Evolutionary conservation across 2,329 filamentous ascomycete species (phyloP), one percentile per base, ranked within the genome.

Genomic region (Talaromyces verruculosus): DNA sequence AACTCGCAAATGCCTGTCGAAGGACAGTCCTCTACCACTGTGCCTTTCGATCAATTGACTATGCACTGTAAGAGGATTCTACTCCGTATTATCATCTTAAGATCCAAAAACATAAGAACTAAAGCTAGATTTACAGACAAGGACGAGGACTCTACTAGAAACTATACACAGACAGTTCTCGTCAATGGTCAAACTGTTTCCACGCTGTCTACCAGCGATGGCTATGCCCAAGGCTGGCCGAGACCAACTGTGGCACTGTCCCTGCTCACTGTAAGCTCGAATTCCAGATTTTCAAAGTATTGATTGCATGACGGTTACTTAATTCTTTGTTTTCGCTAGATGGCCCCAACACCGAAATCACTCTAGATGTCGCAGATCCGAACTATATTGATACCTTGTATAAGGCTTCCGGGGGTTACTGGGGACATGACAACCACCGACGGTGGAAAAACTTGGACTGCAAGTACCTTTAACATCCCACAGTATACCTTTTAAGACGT

Each of bases 201-300:
- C 0, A 81, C 76, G 0, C 76, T 84, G 2, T 83, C 81, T 1
- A 84, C 82, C 58, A 79, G 74, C 62, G 77, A 78, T 66, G 80
- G 76, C 28, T 69, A 79, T 7, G 80, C 80, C 3, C 69, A 77
- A 72, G 80, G 80, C 68, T 82, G 79, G 76, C 75, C 1, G 74
- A 71, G 43, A 68, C 72, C 5, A 73, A 80, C 65, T 81, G 80
- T 69, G 79, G 80, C 19, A 80, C 75, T 41, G 72, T 81, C 35
- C 71, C 73, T 30, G 76, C 77, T 30, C 80, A 82, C 67, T 69
- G 74, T 76, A 71, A 68, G 72, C 71, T 19, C 39, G 13, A 17
- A 41, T 17, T 17, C 39, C 4, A 41, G n/a, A 15, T 41, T 5
- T 41, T 6, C 0, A 15, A 17, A 41, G 15, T 41, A 17, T 17